Percentiles rank a stretch among this genome's conserved stretches.
phyloP scores from a whole-genome alignment of 768 basidiomycete genomes.

The Leccinum broughii region DNA sequence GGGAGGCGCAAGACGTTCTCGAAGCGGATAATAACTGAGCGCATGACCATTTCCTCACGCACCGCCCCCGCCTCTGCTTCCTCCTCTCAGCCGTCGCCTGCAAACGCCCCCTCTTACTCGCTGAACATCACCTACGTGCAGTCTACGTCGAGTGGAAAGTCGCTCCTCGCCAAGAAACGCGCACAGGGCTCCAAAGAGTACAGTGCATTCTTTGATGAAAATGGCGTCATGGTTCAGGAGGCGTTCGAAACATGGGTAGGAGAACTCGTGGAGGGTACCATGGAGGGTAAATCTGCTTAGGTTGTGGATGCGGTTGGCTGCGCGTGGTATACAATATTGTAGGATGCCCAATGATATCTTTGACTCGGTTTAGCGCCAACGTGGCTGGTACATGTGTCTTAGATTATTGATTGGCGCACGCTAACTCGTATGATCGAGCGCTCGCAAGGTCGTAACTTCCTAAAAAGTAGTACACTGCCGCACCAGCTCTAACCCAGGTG shows the following conservation, averaged over 20 bases:
- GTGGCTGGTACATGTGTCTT: neutral
- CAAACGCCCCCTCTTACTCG: conserved; percentile 63
- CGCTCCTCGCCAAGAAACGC: conserved; percentile 71
- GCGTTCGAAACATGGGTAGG: conserved; percentile 79
- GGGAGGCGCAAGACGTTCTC: conserved; percentile 90
- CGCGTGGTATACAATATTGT: conserved; percentile 27
- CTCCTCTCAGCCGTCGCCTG: conserved; percentile 24
- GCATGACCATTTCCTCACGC: conserved; percentile 73
- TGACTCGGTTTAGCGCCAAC: neutral
- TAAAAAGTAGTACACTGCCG: neutral
- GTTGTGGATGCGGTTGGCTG: conserved; percentile 7
- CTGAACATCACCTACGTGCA: conserved; percentile 71
- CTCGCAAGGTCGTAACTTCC: neutral
- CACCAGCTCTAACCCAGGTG: too few species aligned
- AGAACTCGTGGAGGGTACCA: conserved; percentile 65
- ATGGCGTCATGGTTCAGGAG: conserved; percentile 76
- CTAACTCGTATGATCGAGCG: too few species aligned
- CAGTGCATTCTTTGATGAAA: conserved; percentile 77
- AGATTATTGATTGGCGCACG: neutral
- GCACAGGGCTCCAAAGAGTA: conserved; percentile 57
- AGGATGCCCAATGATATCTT: conserved; percentile 32
- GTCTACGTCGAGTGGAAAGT: conserved; percentile 84
- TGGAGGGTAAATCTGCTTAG: conserved; percentile 64
- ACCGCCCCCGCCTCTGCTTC: conserved; percentile 48
- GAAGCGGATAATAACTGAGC: conserved; percentile 91